phyloP scores from a whole-genome alignment of 108 stramenopile genomes.

The Cylindrotheca closterium region DNA sequence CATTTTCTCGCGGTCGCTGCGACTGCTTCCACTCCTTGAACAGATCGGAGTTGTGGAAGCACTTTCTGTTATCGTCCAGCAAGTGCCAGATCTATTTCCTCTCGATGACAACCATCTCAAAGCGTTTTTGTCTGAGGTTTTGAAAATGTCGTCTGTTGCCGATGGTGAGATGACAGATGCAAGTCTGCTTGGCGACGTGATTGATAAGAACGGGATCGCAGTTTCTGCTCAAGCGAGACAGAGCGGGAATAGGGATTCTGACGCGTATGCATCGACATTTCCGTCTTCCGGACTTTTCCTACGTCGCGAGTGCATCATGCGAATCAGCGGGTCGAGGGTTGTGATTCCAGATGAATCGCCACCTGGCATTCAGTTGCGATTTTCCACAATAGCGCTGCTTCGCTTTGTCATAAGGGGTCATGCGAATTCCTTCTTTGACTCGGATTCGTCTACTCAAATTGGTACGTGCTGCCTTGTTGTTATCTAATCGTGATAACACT shows the following conservation, averaged over 20 bases:
- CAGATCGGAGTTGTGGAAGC: constrained; percentile 78
- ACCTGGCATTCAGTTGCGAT: constrained; percentile 70
- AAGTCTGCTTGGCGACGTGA: constrained; percentile 49
- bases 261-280: not conserved
- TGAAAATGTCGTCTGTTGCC: constrained; percentile 85
- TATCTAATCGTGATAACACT: not conserved
- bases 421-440: constrained; percentile 69
- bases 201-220: constrained; percentile 81
- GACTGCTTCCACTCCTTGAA: constrained; percentile 72
- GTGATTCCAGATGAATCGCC: constrained; percentile 65
- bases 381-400: constrained; percentile 68
- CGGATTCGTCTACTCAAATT: constrained; percentile 60
- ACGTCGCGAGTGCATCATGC: constrained; percentile 51
- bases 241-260: not conserved
- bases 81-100: constrained; percentile 53
- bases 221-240: constrained; percentile 24
- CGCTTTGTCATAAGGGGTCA: constrained; percentile 60
- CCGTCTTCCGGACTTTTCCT: constrained; percentile 62
- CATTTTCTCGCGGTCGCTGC: constrained; percentile 66
- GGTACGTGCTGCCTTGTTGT: constrained; percentile 30
- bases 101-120: constrained; percentile 67
- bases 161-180: constrained; percentile 84
- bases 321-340: constrained; percentile 28
- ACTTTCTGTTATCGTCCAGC: constrained; percentile 57
- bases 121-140: constrained; percentile 72